Base-by-base conservation (phyloP, 108 stramenopile genomes). In the Nitzschia sp. region DNA sequence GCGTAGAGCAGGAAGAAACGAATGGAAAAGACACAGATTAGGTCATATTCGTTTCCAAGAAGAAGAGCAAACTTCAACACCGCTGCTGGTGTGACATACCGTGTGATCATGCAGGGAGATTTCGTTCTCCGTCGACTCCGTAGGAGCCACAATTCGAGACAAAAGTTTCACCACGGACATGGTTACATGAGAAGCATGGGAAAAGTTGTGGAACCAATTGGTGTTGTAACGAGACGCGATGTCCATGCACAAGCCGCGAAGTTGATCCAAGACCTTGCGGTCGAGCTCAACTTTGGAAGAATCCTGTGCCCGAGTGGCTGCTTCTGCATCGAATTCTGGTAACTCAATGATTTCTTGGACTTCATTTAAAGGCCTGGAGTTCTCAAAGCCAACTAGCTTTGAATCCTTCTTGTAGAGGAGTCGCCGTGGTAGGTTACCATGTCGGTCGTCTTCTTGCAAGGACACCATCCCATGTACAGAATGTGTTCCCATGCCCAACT, bases 91-190 rank as follows among this genome's bases (percentile, higher is more conserved):
- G 29, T 5, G 29, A 34, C 29, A 5, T 34, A 34, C 29, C 29
- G 29, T 34, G 29, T 34, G 14, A 21, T 42, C 59, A 21, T 60
- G 34, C n/a, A 17, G 3, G 25, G 15, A 20, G 24, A 6, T 37
- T 42, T 21, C 48, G 44, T 58, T 54, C 29, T 34, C 29, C 29
- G 29, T n/a, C 39, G 39, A 34, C 29, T 34, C 29, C 1, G 29
- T 34, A 5, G 20, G 53, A 10, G 39, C 58, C 2, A 53, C 37
- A 46, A 77, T 38, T 7, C 44, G 22, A 15, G 39, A 80, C 53
- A 83, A 44, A 0, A 81, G 58, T 39, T 76, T 79, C 65, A 75
- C 70, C 0, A 73, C 78, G 48, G 59, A 54, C 15, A 81, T 62
- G 12, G 70, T 72, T 14, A 85, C 83, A 40, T 66, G 26, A 24